Evolutionary conservation across 495 filamentous ascomycete genomes (phyloP).

Genomic region (Xylaria intraflava): DNA sequence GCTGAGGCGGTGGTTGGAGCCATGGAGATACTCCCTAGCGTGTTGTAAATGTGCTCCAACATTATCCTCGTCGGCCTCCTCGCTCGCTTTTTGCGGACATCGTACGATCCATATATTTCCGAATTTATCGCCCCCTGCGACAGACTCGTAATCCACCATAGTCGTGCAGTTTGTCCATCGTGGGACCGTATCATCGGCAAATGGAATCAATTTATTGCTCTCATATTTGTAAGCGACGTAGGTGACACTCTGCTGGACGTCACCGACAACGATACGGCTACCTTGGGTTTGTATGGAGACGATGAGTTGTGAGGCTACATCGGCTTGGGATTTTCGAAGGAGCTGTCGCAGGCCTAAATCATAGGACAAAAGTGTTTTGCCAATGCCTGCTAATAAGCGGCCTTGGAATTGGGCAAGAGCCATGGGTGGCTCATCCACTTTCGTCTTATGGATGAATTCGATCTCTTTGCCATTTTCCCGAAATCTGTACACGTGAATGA

Average conservation of each 20-base stretch:
- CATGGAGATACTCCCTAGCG: slow-evolving; percentile 81
- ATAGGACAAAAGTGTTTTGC: slow-evolving; percentile 74
- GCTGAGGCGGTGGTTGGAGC: slow-evolving; percentile 74
- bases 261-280: slow-evolving; percentile 82
- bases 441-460: slow-evolving; percentile 95
- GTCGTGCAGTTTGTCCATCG: slow-evolving; percentile 81
- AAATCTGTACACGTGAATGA: slow-evolving; percentile 90
- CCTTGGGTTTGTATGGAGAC: slow-evolving; percentile 86
- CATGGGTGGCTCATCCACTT: slow-evolving; percentile 78
- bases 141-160: slow-evolving; percentile 97
- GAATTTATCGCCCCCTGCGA: slow-evolving; percentile 94
- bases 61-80: slow-evolving; percentile 86
- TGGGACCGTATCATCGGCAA: slow-evolving; percentile 79
- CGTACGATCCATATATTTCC: slow-evolving; percentile 92
- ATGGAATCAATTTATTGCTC: slow-evolving; percentile 84
- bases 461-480: slow-evolving; percentile 75
- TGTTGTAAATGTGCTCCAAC: slow-evolving; percentile 84
- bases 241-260: slow-evolving; percentile 83
- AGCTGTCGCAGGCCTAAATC: slow-evolving; percentile 87
- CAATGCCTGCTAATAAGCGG: slow-evolving; percentile 75
- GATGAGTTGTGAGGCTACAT: slow-evolving; percentile 74
- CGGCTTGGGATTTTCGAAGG: slow-evolving; percentile 81
- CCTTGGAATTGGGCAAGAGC: slow-evolving; percentile 91
- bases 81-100: slow-evolving; percentile 76
- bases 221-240: slow-evolving; percentile 92